Percentiles rank a stretch among this genome's conserved stretches.
Conservation (phyloP, 192 early-diverging fungal species). For the Chytriomyces sp. region DNA sequence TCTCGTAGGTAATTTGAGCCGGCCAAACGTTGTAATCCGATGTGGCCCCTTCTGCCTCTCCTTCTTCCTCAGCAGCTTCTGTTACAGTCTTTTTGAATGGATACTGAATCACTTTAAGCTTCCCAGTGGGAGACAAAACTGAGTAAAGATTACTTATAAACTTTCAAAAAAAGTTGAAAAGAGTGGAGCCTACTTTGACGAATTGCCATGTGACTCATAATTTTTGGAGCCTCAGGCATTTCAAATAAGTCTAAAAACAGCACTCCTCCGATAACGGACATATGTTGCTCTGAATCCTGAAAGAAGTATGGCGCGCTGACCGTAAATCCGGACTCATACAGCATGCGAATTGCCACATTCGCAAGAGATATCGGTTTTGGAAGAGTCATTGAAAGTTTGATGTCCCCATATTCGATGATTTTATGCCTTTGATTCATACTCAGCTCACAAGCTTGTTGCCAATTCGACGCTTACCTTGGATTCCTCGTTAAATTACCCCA, state of each 20-base stretch:
- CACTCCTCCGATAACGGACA: slow-evolving; percentile 48
- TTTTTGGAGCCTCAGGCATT: slow-evolving; percentile 55
- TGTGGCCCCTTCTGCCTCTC: slow-evolving; percentile 17
- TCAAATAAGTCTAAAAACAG: slow-evolving; percentile 54
- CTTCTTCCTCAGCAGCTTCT: slow-evolving; percentile 44
- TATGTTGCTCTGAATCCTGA: slow-evolving; percentile 23
- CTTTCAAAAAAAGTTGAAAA: background rate
- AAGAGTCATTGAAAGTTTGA: slow-evolving; percentile 43
- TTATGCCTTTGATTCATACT: slow-evolving; percentile 40
- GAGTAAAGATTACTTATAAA: background rate
- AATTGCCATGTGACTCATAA: slow-evolving; percentile 48
- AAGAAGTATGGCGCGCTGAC: slow-evolving; percentile 32
- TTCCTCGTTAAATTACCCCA: slow-evolving; percentile 62
- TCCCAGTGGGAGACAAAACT: slow-evolving; percentile 48
- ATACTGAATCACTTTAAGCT: slow-evolving; percentile 44
- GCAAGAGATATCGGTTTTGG: slow-evolving; percentile 58
- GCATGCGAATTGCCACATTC: slow-evolving; percentile 53
- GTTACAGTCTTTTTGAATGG: slow-evolving; percentile 51
- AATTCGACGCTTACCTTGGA: slow-evolving; percentile 40
- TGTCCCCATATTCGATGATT: slow-evolving; percentile 49
- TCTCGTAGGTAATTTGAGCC: slow-evolving; percentile 40
- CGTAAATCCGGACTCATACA: slow-evolving; percentile 37
- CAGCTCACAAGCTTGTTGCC: background rate
- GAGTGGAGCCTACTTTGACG: slow-evolving; percentile 56
- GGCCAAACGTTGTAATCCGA: slow-evolving; percentile 45